Evolutionary conservation across 169 alveolate species (phyloP).

Genomic region (Plasmodium yoelii): DNA sequence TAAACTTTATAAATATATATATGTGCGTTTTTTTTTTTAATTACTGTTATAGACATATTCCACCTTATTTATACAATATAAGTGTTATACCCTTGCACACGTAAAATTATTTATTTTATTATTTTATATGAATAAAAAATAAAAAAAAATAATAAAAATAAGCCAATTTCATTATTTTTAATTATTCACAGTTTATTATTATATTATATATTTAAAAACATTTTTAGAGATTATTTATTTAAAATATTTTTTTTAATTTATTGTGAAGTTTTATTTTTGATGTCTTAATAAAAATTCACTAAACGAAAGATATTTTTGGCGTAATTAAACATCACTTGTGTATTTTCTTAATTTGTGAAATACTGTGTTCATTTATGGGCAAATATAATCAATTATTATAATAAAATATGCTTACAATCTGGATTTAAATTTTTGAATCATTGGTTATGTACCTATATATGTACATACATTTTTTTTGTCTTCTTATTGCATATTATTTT

Average conservation of each 20-base stretch:
- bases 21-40: constrained; percentile 3
- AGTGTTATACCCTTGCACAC: constrained; percentile 67
- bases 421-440: constrained; percentile 3
- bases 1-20: constrained; percentile 16
- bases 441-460: neutral
- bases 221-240: neutral
- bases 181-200: constrained; percentile 13
- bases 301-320: constrained; percentile 21
- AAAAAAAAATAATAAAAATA: constrained; percentile 11
- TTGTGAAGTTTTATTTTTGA: constrained; percentile 20
- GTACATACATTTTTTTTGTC: too few relatives aligned
- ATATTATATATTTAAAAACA: neutral
- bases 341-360: constrained; percentile 21
- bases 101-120: constrained; percentile 34
- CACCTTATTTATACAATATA: constrained; percentile 18
- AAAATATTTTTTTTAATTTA: constrained; percentile 14
- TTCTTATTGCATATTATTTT: neutral
- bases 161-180: constrained; percentile 4
- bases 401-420: constrained; percentile 2
- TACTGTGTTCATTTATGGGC: neutral
- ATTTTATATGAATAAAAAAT: constrained; percentile 28
- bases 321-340: constrained; percentile 9
- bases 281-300: constrained; percentile 12
- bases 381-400: constrained; percentile 8
- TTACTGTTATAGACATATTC: constrained; percentile 18